phyloP scores from a whole-genome alignment of 352 stramenopile species.

The Phytophthora quininea region DNA sequence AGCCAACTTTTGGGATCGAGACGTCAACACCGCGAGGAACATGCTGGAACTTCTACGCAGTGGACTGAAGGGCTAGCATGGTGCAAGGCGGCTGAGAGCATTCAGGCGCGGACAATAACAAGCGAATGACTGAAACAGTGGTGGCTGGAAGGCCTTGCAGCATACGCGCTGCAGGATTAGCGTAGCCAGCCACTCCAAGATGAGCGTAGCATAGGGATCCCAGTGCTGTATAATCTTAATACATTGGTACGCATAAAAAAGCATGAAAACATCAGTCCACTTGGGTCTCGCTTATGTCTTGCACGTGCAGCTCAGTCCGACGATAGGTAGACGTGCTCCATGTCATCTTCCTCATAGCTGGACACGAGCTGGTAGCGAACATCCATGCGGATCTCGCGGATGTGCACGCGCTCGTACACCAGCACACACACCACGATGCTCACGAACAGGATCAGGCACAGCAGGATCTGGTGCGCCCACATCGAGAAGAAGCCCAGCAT shows the following conservation, averaged over 20 bases:
- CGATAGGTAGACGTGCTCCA: conserved; percentile 83
- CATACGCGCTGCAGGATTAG: background rate
- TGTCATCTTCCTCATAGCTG: conserved; percentile 80
- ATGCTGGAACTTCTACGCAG: too few relatives aligned
- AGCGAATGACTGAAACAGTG: too few relatives aligned
- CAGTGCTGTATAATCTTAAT: conserved; percentile 8
- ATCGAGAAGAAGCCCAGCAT: conserved; percentile 87
- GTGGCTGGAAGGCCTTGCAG: background rate
- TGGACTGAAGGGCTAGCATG: too few relatives aligned
- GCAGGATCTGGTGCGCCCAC: conserved; percentile 84
- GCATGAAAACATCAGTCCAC: too few relatives aligned
- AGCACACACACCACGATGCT: conserved; percentile 73
- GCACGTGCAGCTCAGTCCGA: conserved; percentile 40
- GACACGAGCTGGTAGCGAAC: conserved; percentile 79
- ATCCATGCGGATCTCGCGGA: conserved; percentile 59
- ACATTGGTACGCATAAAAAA: conserved; percentile 14
- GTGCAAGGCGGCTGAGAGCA: too few relatives aligned
- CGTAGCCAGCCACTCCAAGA: too few relatives aligned
- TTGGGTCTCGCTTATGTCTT: background rate
- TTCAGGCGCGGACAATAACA: too few relatives aligned
- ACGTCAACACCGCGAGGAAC: too few relatives aligned
- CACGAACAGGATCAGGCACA: conserved; percentile 81
- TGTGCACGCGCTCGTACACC: conserved; percentile 80
- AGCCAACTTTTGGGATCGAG: too few relatives aligned
- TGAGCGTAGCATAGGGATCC: too few relatives aligned